Evolutionary conservation across 768 basidiomycete genomes (phyloP).

Genomic region (Rhizopogon salebrosus): DNA sequence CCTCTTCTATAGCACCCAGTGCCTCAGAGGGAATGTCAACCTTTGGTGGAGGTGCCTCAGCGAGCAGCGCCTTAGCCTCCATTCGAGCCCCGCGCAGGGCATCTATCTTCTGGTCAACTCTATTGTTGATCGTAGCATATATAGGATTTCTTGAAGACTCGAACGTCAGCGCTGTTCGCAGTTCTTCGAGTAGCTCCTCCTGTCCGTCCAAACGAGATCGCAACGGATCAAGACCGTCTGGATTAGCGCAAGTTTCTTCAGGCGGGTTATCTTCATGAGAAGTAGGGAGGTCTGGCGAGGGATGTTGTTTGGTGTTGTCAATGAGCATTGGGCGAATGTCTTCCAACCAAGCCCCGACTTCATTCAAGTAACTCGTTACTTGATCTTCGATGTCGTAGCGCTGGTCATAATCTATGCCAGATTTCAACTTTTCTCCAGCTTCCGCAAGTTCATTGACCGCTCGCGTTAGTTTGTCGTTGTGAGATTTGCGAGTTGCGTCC

Average conservation of each 20-base stretch:
- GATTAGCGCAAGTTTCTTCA: background rate
- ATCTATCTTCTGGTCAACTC: constrained; percentile 13
- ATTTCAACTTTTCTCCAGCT: constrained; percentile 16
- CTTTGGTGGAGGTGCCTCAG: constrained; percentile 11
- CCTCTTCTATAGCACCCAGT: constrained; percentile 14
- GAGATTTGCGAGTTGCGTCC: constrained; percentile 18
- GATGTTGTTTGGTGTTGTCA: constrained; percentile 7
- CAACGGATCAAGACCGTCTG: constrained; percentile 7
- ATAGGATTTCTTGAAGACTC: constrained; percentile 13
- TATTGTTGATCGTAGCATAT: constrained; percentile 15
- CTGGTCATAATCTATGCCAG: constrained; percentile 21
- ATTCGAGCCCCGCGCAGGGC: constrained; percentile 17
- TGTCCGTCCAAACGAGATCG: constrained; percentile 15
- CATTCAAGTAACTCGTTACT: constrained; percentile 13
- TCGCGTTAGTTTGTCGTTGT: constrained; percentile 19
- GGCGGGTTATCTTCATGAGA: background rate
- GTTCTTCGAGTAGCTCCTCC: constrained; percentile 26
- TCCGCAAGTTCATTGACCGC: constrained; percentile 19
- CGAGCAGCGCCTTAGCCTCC: constrained; percentile 13
- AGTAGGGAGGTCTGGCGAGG: background rate
- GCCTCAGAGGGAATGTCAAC: constrained; percentile 15
- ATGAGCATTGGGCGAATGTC: constrained; percentile 22
- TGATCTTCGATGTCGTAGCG: constrained; percentile 22
- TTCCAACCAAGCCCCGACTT: constrained; percentile 22
- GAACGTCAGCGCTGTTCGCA: constrained; percentile 25